Evolutionary conservation across 768 basidiomycete genomes (phyloP), one percentile per base, ranked within the genome.

Genomic region (Boletus sp.): DNA sequence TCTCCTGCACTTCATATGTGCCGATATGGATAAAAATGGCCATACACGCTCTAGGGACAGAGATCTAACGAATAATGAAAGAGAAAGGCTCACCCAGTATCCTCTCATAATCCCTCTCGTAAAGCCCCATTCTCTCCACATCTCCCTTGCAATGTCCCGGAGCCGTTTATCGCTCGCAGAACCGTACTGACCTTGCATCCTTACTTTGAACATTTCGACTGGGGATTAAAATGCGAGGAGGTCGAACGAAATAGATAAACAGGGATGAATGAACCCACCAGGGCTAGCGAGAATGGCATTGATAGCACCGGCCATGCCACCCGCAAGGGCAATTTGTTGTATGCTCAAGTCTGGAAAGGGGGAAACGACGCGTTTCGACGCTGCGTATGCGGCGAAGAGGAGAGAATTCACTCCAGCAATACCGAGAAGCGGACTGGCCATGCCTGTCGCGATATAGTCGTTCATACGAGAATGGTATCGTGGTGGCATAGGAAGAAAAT

Each of bases 181-280:
- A 11, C 95, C 96, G 64, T 97, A 96, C 69, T 98, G 92, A 7
- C 90, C 94, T 73, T 97, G 95, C 96, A 97, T 97, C 17, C 92
- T 83, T 30, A 98, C 92, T 74, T 99, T 98, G 78, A 98, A 98
- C 90, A 98, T 92, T 74, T 99, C 97, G 50, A 94, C 92, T 92
- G 58, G 52, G 42, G 58, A 15, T 37, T 15, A 2, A 10, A 18
- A 32, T 1, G 7, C 39, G 17, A 39, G 30, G 30, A 7, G 24
- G 30, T 30, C 17, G 17, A 20, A 33, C 5, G 4, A 33, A 32
- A 15, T 7, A 20, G 32, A 45, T 37, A 30, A 17, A 12, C 12
- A 24, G 12, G 37, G 33, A 41, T 9, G n/a, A 42, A 20, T 10
- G 39, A 11, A 63, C 76, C 44, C 32, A 87, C 86, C 94, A 51